Evolutionary conservation across 805 yeast genomes (phyloP).

Genomic region (Metschnikowia anglica): DNA sequence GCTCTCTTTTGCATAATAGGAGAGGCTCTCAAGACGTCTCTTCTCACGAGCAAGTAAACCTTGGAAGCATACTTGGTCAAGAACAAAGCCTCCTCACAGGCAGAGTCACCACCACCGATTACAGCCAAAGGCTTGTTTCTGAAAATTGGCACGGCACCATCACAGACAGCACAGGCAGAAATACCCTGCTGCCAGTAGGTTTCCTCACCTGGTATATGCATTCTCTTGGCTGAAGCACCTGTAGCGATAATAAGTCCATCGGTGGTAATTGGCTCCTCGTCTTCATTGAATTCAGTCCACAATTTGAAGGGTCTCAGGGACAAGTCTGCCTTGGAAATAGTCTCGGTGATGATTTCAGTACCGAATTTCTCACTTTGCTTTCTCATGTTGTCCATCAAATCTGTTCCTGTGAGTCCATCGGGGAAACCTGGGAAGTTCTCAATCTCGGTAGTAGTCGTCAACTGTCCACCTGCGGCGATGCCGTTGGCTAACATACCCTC

Average conservation of each 20-base stretch:
- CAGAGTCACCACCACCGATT: constrained; percentile 99
- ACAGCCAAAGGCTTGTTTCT: constrained; percentile 98
- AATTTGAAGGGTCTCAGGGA: constrained; percentile 88
- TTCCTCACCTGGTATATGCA: constrained; percentile 94
- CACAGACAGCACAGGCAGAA: constrained; percentile 99
- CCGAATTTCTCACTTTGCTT: constrained; percentile 86
- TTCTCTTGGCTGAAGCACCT: constrained; percentile 97
- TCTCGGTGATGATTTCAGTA: constrained; percentile 91
- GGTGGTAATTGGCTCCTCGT: constrained; percentile 83
- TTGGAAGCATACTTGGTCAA: constrained; percentile 97
- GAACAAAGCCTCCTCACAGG: constrained; percentile 98
- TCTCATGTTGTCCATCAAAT: constrained; percentile 92
- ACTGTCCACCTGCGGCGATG: constrained; percentile 98
- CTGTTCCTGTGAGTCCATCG: constrained; percentile 81
- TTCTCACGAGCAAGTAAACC: constrained; percentile 90
- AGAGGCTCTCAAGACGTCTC: constrained; percentile 92
- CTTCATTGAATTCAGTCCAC: constrained; percentile 96
- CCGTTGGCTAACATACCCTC: constrained; percentile 98
- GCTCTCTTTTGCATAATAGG: constrained; percentile 96
- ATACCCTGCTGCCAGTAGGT: constrained; percentile 99
- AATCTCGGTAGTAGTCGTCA: constrained; percentile 97
- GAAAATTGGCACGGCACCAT: constrained; percentile 99
- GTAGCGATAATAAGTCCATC: constrained; percentile 94
- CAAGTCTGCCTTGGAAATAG: constrained; percentile 88
- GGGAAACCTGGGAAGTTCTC: constrained; percentile 99